A percentile compares a stretch with the other conserved stretches of the same genome.
phyloP scores from a whole-genome alignment of 163 green algal species.

The Smithsoniella earleae region DNA sequence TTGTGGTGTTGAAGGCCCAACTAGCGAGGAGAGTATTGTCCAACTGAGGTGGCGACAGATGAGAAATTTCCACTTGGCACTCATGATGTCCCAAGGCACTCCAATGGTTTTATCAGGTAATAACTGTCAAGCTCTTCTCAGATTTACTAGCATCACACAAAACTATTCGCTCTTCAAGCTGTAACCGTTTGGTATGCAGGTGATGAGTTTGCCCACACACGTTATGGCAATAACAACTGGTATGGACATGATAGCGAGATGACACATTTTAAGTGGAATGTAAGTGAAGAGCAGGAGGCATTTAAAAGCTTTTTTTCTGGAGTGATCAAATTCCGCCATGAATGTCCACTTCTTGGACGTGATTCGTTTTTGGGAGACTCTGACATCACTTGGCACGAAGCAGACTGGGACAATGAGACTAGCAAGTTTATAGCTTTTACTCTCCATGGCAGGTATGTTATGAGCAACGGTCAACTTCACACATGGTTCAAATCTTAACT shows the following conservation, averaged over 20 bases:
- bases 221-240: conserved; percentile 98
- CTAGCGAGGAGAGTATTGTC: conserved; percentile 40
- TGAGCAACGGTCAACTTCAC: neutral
- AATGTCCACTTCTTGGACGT: conserved; percentile 65
- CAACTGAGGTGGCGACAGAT: conserved; percentile 69
- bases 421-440: conserved; percentile 90
- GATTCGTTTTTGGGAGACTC: conserved; percentile 60
- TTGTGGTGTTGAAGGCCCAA: conserved; percentile 73
- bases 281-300: conserved; percentile 32
- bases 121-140: conserved; percentile 22
- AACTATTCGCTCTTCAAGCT: neutral
- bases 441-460: conserved; percentile 60
- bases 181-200: conserved; percentile 46
- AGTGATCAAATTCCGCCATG: conserved; percentile 72
- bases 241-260: conserved; percentile 92
- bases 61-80: conserved; percentile 79
- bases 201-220: conserved; percentile 74
- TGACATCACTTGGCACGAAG: conserved; percentile 96
- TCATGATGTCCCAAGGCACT: conserved; percentile 77
- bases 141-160: neutral
- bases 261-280: conserved; percentile 70
- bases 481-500: neutral
- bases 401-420: conserved; percentile 86
- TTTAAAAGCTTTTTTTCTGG: conserved; percentile 56
- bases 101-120: conserved; percentile 84